Evolutionary conservation across 164 flowering plant species (phyloP), one percentile per base, ranked within the genome.

Genomic region (Annona squamosa): DNA sequence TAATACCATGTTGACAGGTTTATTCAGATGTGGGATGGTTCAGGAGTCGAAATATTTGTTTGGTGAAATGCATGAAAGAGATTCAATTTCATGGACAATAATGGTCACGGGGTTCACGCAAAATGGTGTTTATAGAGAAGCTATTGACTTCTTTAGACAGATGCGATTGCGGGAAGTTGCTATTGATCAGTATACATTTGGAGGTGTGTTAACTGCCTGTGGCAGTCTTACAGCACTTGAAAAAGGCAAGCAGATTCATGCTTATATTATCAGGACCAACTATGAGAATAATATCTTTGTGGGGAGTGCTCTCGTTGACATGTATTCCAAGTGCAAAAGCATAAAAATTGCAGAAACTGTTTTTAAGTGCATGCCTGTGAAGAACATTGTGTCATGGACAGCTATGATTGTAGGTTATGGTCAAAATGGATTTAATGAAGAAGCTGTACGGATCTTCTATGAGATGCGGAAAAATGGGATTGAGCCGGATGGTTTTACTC

Each of bases 251-350:
- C 91, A 90, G 77, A 82, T 88, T 76, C 97, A 90, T 82, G 87
- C 87, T 17, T 84, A 76, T 77, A 70, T 86, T 45, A 81, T 85
- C 18, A 86, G 89, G 77, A 88, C 87, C 2, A 77, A 80, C 73
- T 71, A 84, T 71, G 74, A 48, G 48, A 85, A 83, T 75, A 87
- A 87, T 77, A 71, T 91, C 10, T 87, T 84, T 79, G 97, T 87
- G 2, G 92, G 92, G 44, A 93, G 95, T 84, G 93, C 98, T 70
- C 89, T 93, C 67, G 85, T 91, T 69, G 98, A 93, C 76, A 87
- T 91, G 97, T 91, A 93, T 76, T 88, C 86, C 67, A 93, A 91
- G 81, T 88, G 93, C 74, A 81, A 78, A 72, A 77, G 75, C 74
- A 80, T 90, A 65, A 76, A 65, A 67, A 84, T 70, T 77, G 94